Base-by-base conservation (phyloP, 2,329 filamentous ascomycete species). In the Pseudocercospora pini-densiflorae region DNA sequence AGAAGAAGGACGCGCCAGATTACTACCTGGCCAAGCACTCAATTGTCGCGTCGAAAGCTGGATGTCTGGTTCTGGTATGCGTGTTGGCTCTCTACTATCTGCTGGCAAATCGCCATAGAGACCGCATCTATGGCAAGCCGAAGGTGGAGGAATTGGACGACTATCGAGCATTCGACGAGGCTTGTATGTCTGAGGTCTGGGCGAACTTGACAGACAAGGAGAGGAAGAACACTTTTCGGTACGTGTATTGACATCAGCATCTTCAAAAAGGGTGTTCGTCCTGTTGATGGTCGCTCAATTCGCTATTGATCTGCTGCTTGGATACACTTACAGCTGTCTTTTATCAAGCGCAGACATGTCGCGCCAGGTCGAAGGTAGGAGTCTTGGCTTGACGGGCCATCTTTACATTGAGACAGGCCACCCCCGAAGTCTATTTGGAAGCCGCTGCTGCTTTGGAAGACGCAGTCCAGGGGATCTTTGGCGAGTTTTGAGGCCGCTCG, bases 21-120 rank as follows among this genome's bases (percentile, higher is more conserved):
- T 80, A 79, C 65, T 68, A 78, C 5, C 78, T 78, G 2, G 80
- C 79, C 2, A 82, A 81, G 62, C 78, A 80, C 33, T 74, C 77
- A 0, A 78, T 82, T 59, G 71, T 78, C 7, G 74, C 73, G 1
- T 71, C 71, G 1, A 74, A 74, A 55, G 73, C 76, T 16, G 69
- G 71, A n/a, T 68, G 76, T 4, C 73, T 75, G 0, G 69, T 79
- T 0, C 66, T 79, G 23, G 83, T 84, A 0, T 75, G 82, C 9
- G 16, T 76, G 5, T 73, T 87, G 14, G 83, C 85, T 71, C 62
- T 80, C 7, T 85, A 86, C 75, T 87, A 86, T 69, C 73, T 77
- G 12, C 84, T 80, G 80, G 80, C 82, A 51, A 79, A 79, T 64
- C 70, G 65, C 62, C 65, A 70, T 12, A 72, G 75, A 33, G 76